Percentiles rank a stretch among this genome's conserved stretches.
phyloP scores from a whole-genome alignment of 139 green algal genomes.

The Trebouxia sp. region DNA sequence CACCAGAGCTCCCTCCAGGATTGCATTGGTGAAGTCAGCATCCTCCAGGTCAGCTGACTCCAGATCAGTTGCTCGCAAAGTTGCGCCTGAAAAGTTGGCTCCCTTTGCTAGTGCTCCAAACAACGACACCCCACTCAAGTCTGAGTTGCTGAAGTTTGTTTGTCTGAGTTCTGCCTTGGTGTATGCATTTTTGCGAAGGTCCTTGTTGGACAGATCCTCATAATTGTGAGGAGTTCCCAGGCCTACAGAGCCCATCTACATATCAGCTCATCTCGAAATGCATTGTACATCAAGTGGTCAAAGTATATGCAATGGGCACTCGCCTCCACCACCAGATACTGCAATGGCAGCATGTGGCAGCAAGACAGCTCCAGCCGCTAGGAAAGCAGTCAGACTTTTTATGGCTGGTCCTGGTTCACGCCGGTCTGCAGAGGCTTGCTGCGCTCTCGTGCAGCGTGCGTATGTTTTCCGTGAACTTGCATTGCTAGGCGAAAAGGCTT shows the following conservation, averaged over 20 bases:
- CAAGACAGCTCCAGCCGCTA: not conserved
- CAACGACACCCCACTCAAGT: slow-evolving; percentile 57
- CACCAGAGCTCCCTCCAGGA: slow-evolving; percentile 76
- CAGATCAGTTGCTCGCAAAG: slow-evolving; percentile 74
- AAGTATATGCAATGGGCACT: not conserved
- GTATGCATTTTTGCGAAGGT: slow-evolving; percentile 62
- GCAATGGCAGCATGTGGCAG: slow-evolving; percentile 4
- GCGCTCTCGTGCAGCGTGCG: not conserved
- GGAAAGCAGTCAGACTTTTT: not conserved
- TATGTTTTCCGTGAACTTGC: too few species aligned
- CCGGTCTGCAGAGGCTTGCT: not conserved
- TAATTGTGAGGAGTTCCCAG: slow-evolving; percentile 42
- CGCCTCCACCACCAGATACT: slow-evolving; percentile 22
- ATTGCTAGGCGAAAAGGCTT: not conserved
- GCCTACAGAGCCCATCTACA: not conserved
- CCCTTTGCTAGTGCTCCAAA: slow-evolving; percentile 65
- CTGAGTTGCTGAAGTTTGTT: slow-evolving; percentile 63
- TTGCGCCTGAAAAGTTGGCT: slow-evolving; percentile 71
- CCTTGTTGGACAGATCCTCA: slow-evolving; percentile 54
- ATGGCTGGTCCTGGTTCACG: not conserved
- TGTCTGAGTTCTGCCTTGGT: slow-evolving; percentile 71
- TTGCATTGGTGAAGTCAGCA: slow-evolving; percentile 74
- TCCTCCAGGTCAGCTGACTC: slow-evolving; percentile 65
- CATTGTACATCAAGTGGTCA: not conserved
- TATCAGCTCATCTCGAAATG: not conserved